Base-by-base conservation (phyloP, 179 eudicot species). In the Drosera spatulata region DNA sequence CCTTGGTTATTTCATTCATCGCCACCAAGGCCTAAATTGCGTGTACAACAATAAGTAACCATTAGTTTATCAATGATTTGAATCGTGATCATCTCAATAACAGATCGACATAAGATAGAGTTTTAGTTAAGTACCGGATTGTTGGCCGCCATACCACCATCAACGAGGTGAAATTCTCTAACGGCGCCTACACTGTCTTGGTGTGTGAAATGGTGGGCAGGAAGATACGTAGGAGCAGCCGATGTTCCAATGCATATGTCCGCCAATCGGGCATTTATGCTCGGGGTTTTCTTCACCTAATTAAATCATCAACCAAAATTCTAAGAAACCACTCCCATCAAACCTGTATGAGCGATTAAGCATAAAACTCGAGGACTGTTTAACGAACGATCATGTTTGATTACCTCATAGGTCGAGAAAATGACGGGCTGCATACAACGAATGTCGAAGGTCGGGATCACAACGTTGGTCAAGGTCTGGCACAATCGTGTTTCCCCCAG, bases 171-270 rank as follows among this genome's bases (percentile, higher is more conserved):
- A 68, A 82, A 87, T 68, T 80, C 77, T 42, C 42, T 66, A 1
- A 38, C 53, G 37, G 69, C 67, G n/a, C 73, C 81, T 0, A 70
- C 50, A 1, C 15, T 57, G 48, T 76, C 83, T 33, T 60, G 47
- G 66, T 51, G 81, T 48, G 69, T 67, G 44, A 88, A 88, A 60
- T 73, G 70, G 68, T 88, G 66, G n/a, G 89, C 77, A 0, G 96
- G 96, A 33, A 88, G 66, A 46, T 70, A 56, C 2, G 87, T 82
- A n/a, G 96, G 96, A 44, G 96, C 89, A 2, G 96, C 96, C 0
- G 94, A 79, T 10, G 90, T 83, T 61, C 85, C 62, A 39, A 81
- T 76, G 76, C 90, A 85, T 7, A 85, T 70, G 53, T 88, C 94
- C 0, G 87, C 74, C 33, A 85, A 37, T 45, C 41, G 51, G 2